phyloP scores from a whole-genome alignment of 306 rosid genomes.

The Cyamopsis tetragonoloba region DNA sequence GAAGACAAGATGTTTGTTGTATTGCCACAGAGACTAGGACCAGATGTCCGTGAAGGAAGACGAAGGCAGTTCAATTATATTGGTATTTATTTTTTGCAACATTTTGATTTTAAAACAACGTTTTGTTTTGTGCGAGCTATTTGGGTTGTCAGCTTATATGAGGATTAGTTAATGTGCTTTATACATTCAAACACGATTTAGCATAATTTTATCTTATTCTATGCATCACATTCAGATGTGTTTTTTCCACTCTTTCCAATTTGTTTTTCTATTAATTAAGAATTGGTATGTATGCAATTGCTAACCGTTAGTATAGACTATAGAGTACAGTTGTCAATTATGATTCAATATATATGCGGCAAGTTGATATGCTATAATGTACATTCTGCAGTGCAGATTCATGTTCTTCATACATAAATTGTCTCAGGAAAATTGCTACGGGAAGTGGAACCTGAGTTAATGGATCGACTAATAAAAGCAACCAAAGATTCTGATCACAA shows the following conservation, averaged over 20 bases:
- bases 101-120: neutral
- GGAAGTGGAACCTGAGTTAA: slow-evolving; percentile 67
- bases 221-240: neutral
- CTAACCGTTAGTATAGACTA: neutral
- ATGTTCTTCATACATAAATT: slow-evolving; percentile 23
- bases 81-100: slow-evolving; percentile 36
- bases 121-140: neutral
- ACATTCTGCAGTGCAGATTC: slow-evolving; percentile 16
- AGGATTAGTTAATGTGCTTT: neutral
- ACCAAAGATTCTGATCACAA: slow-evolving; percentile 61
- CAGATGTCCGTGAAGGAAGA: slow-evolving; percentile 91
- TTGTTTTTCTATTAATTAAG: neutral
- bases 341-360: neutral
- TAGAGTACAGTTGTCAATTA: neutral
- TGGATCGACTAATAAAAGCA: slow-evolving; percentile 72
- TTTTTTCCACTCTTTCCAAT: neutral
- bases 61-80: slow-evolving; percentile 89
- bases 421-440: slow-evolving; percentile 70
- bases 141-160: neutral
- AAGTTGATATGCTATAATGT: slow-evolving; percentile 16
- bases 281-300: neutral
- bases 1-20: slow-evolving; percentile 61
- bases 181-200: neutral
- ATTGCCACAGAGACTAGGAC: slow-evolving; percentile 67
- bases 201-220: neutral